Evolutionary conservation across 2,329 filamentous ascomycete genomes (phyloP).

Genomic region (Spiromastix sp.): DNA sequence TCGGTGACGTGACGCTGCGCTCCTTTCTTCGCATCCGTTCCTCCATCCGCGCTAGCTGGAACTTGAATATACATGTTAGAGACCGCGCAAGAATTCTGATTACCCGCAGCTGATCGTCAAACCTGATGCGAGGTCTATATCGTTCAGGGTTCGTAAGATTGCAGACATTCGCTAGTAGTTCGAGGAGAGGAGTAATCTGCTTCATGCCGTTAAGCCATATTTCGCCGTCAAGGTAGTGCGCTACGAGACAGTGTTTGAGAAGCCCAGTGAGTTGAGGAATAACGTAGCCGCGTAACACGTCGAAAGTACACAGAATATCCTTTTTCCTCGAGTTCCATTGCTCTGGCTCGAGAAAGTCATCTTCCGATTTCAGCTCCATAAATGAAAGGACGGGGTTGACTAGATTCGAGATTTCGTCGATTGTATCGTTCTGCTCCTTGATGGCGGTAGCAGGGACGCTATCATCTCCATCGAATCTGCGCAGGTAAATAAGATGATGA

Average conservation of each 20-base stretch:
- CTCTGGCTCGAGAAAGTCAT: too few species aligned
- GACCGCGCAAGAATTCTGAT: neutral
- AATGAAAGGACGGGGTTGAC: too few species aligned
- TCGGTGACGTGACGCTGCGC: too few species aligned
- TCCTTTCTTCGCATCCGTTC: too few species aligned
- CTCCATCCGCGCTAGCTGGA: neutral
- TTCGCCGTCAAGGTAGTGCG: constrained; percentile 7
- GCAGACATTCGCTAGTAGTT: constrained; percentile 6
- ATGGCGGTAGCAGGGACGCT: too few species aligned
- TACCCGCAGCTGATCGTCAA: neutral
- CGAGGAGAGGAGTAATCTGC: constrained; percentile 7
- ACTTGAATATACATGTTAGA: neutral
- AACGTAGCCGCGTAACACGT: constrained; percentile 6
- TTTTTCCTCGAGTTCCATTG: neutral
- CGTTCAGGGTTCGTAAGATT: constrained; percentile 5
- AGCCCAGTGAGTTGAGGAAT: constrained; percentile 7
- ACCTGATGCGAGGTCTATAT: neutral
- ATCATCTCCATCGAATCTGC: too few species aligned
- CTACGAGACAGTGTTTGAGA: constrained; percentile 10
- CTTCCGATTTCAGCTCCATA: too few species aligned
- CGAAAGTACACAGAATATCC: neutral
- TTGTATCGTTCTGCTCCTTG: too few species aligned
- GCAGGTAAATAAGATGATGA: too few species aligned
- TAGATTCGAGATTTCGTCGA: too few species aligned
- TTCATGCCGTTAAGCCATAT: constrained; percentile 6